Base-by-base conservation (phyloP, 371 early-diverging fungal species). In the Rhizomucor miehei region DNA sequence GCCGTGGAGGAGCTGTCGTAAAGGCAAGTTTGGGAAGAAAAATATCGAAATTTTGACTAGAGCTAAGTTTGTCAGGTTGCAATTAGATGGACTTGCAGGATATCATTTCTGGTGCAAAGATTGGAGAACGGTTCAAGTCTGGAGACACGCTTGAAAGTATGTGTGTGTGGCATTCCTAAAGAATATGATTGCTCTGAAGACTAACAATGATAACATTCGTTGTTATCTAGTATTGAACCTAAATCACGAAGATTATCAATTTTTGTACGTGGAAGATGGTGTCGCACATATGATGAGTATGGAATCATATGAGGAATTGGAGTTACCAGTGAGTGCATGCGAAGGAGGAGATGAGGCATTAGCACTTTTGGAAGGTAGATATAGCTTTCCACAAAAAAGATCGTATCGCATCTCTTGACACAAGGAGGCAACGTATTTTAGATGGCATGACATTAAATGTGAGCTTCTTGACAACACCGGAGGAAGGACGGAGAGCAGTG, bases 291-390 rank as follows among this genome's bases (percentile, higher is more conserved):
- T 90, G 48, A 63, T 93, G 58, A 79, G 91, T 52, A 76, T 80
- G 40, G 81, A 83, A 44, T 81, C 83, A 0, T 87, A 78, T 64
- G 92, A 92, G 54, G 89, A 90, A 72, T 73, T 87, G 38, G 80
- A 82, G 29, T 65, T 90, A 58, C 63, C 76, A 1, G 52, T 71
- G 21, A 69, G 65, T 3, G 59, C 75, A 2, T 71, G 91, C 50
- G 89, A 87, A 65, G 88, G 86, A 53, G 80, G 69, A 24, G 63
- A 61, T 25, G 54, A 69, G 25, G 62, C 71, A 12, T 56, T 69
- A 11, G 47, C 51, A 17, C 67, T 77, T 67, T 43, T 77, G 12
- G 76, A 75, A 67, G 77, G 77, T 73, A 9, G 35, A 21, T 29
- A 44, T 24, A 9, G 8, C 5, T 8, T 29, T 3, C 29, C 29